phyloP scores from a whole-genome alignment of 371 early-diverging fungal species.

The Parasitella parasitica region DNA sequence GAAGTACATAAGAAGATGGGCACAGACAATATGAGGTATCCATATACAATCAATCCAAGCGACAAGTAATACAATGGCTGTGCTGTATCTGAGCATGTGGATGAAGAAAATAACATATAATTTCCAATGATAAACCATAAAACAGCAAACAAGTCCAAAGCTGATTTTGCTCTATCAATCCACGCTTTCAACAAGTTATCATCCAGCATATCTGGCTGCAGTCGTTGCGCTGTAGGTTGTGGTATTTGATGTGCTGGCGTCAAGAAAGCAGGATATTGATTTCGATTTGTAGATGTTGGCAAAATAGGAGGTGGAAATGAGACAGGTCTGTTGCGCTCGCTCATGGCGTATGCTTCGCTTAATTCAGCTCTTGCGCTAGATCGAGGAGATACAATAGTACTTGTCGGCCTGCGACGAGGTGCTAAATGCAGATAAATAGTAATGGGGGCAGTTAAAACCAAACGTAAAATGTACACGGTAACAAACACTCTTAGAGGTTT shows the following conservation, averaged over 20 bases:
- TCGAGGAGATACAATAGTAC: slow-evolving; percentile 6
- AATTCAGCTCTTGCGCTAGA: slow-evolving; percentile 26
- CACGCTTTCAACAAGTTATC: slow-evolving; percentile 15
- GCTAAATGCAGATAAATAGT: slow-evolving; percentile 43
- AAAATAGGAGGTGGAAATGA: slow-evolving; percentile 27
- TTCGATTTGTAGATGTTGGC: slow-evolving; percentile 14
- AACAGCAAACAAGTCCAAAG: slow-evolving; percentile 60
- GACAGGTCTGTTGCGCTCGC: slow-evolving; percentile 27
- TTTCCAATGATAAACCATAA: slow-evolving; percentile 75
- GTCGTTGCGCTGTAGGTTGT: slow-evolving; percentile 3
- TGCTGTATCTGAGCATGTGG: slow-evolving; percentile 51
- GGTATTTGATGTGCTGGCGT: slow-evolving; percentile 9
- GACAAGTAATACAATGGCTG: slow-evolving; percentile 62
- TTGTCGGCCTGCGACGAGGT: slow-evolving; percentile 35
- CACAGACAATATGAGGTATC: slow-evolving; percentile 66
- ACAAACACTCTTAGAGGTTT: slow-evolving; percentile 47
- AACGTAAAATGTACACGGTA: slow-evolving; percentile 43
- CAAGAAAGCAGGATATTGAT: slow-evolving; percentile 21
- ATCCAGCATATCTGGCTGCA: background rate
- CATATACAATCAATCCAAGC: slow-evolving; percentile 60
- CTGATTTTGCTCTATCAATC: slow-evolving; percentile 26
- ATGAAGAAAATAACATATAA: slow-evolving; percentile 62
- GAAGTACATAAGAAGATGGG: slow-evolving; percentile 65
- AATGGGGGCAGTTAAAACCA: slow-evolving; percentile 40
- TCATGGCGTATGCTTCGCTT: slow-evolving; percentile 38